A percentile compares a stretch with the other conserved stretches of the same genome.
Evolutionary conservation across 495 filamentous ascomycete genomes (phyloP).

Genomic region (Lindgomyces ingoldianus): DNA sequence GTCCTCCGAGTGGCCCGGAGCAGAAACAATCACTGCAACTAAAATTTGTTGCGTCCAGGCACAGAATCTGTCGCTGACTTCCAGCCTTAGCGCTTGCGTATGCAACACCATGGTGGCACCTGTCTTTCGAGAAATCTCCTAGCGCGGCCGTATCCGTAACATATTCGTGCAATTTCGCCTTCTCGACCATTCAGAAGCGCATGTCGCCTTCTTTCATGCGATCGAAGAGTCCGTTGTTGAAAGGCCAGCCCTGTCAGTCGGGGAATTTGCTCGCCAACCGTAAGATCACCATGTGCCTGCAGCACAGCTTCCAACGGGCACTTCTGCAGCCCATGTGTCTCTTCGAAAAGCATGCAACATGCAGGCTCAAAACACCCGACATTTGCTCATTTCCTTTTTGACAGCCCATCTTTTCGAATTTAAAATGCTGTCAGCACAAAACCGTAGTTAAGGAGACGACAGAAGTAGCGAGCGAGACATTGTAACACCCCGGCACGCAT

Average conservation of each 20-base stretch:
- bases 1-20: constrained; percentile 1
- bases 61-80: too few species aligned
- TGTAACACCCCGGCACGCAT: background rate
- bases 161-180: background rate
- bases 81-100: too few species aligned
- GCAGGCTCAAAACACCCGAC: constrained; percentile 3
- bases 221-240: background rate
- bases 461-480: background rate
- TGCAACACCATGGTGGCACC: too few species aligned
- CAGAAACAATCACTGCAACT: background rate
- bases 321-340: background rate
- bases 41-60: background rate
- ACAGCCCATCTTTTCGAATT: background rate
- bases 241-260: constrained; percentile 2
- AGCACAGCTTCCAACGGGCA: background rate
- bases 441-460: background rate
- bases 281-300: background rate
- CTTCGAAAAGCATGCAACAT: background rate
- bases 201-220: too few species aligned
- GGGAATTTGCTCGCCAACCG: constrained; percentile 10
- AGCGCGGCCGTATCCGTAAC: too few species aligned
- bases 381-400: background rate
- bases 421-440: background rate
- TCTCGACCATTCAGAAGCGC: background rate
- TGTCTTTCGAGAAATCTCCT: too few species aligned